These are phyloP conservation scores for Fonsecaea pugnacius DNA, from an alignment of 2,329 filamentous ascomycete species.

Conservation along the genomic window DNA sequence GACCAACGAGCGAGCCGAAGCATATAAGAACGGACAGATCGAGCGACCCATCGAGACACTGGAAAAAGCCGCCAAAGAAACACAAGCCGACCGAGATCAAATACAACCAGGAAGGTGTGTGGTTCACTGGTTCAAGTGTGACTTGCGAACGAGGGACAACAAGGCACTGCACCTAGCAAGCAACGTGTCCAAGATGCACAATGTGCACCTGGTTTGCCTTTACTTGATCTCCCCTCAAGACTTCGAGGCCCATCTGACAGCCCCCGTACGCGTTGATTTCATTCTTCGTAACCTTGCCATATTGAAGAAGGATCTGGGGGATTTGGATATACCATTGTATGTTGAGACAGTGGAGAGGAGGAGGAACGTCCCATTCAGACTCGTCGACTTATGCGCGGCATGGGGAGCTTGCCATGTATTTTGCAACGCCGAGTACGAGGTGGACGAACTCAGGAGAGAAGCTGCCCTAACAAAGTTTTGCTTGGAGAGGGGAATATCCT, in stretches of 20 bases:
- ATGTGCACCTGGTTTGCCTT: conserved; percentile 73
- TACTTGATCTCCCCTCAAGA: conserved; percentile 85
- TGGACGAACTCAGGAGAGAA: conserved; percentile 83
- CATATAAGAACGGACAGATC: conserved; percentile 72
- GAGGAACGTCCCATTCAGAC: conserved; percentile 62
- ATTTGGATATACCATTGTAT: conserved; percentile 76
- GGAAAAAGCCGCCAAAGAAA: conserved; percentile 64
- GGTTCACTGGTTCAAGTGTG: conserved; percentile 89
- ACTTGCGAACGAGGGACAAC: conserved; percentile 76
- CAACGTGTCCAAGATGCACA: conserved; percentile 67
- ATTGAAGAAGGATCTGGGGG: conserved; percentile 68
- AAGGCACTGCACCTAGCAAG: conserved; percentile 70
- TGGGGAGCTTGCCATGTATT: conserved; percentile 79
- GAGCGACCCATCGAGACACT: conserved; percentile 75
- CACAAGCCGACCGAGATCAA: conserved; percentile 57
- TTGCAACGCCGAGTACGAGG: conserved; percentile 87
- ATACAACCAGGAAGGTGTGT: conserved; percentile 65
- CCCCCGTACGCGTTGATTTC: conserved; percentile 77
- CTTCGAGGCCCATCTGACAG: conserved; percentile 76
- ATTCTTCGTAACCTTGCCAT: conserved; percentile 71
- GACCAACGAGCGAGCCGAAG: conserved; percentile 74
- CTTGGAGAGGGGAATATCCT: conserved; percentile 66
- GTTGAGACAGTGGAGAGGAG: conserved; percentile 73
- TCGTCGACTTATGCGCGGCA: conserved; percentile 68
- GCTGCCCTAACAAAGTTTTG: conserved; percentile 66